Base-by-base conservation (phyloP, 2,329 filamentous ascomycete genomes). In the Colletotrichum sp. region DNA sequence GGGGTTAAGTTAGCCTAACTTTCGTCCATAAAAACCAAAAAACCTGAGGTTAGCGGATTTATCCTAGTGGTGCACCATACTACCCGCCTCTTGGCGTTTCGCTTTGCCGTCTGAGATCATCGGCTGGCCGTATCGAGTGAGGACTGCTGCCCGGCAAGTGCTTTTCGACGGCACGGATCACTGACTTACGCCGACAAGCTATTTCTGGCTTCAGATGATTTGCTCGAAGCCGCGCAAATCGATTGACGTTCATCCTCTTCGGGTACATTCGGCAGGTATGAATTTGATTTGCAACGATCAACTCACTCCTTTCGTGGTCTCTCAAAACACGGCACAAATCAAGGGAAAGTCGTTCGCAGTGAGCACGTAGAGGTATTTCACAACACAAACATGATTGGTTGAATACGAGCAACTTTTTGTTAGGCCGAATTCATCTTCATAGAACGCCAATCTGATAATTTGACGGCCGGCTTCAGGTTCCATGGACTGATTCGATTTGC, bases 1-100 rank as follows among this genome's bases (percentile, higher is more conserved):
- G n/a, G n/a, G n/a, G n/a, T n/a, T n/a, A n/a, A n/a, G n/a, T n/a
- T n/a, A n/a, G n/a, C n/a, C n/a, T n/a, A n/a, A n/a, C n/a, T n/a
- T n/a, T n/a, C n/a, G n/a, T n/a, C n/a, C n/a, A n/a, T n/a, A n/a
- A n/a, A n/a, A n/a, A n/a, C n/a, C n/a, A n/a, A n/a, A n/a, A n/a
- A n/a, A n/a, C n/a, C n/a, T n/a, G n/a, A n/a, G n/a, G n/a, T n/a
- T n/a, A n/a, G n/a, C n/a, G n/a, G n/a, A n/a, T n/a, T n/a, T n/a
- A n/a, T n/a, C n/a, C n/a, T n/a, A n/a, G n/a, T n/a, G n/a, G n/a
- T n/a, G n/a, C n/a, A n/a, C n/a, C n/a, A n/a, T n/a, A n/a, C n/a
- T n/a, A n/a, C n/a, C n/a, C n/a, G n/a, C n/a, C n/a, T n/a, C 70
- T 72, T 72, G 70, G 70, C 62, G 36, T 67, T 72, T 72, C 55